These are phyloP conservation scores for Debaryomyces coudertii DNA, from an alignment of 1,139 yeast species.

Conservation along the genomic window DNA sequence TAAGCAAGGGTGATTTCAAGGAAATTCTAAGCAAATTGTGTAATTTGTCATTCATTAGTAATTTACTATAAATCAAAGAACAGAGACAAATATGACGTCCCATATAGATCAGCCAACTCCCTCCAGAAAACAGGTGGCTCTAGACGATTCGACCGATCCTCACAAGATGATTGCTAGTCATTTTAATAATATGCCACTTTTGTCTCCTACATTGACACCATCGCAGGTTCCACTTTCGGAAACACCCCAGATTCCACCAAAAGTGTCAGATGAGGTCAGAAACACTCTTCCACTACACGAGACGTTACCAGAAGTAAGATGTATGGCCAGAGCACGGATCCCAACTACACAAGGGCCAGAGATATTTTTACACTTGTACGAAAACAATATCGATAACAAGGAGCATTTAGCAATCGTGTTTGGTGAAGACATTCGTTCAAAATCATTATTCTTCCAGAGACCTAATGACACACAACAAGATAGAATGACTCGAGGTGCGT, in stretches of 20 bases:
- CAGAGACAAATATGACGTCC: slow-evolving; percentile 8
- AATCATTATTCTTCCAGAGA: slow-evolving; percentile 63
- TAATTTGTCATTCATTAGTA: slow-evolving; percentile 4
- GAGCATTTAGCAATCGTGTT: slow-evolving; percentile 97
- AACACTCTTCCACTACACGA: slow-evolving; percentile 32
- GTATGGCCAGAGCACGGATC: slow-evolving; percentile 90
- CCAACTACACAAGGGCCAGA: slow-evolving; percentile 95
- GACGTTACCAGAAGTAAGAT: slow-evolving; percentile 67
- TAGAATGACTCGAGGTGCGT: slow-evolving; percentile 97
- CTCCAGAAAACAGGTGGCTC: not conserved
- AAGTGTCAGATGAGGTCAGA: slow-evolving; percentile 25
- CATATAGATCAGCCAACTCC: slow-evolving; percentile 15
- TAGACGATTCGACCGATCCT: not conserved
- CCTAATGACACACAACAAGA: slow-evolving; percentile 83
- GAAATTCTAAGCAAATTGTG: not conserved
- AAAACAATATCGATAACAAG: slow-evolving; percentile 82
- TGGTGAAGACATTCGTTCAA: slow-evolving; percentile 87
- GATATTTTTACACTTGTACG: slow-evolving; percentile 85
- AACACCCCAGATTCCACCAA: slow-evolving; percentile 25
- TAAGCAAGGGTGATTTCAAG: not conserved
- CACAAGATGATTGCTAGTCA: slow-evolving; percentile 8
- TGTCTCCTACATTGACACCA: slow-evolving; percentile 43
- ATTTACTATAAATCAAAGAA: not conserved
- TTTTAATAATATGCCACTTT: slow-evolving; percentile 35
- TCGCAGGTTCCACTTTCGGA: slow-evolving; percentile 15